Evolutionary conservation across 495 filamentous ascomycete species (phyloP).

Genomic region (Sphaerosporella brunnea): DNA sequence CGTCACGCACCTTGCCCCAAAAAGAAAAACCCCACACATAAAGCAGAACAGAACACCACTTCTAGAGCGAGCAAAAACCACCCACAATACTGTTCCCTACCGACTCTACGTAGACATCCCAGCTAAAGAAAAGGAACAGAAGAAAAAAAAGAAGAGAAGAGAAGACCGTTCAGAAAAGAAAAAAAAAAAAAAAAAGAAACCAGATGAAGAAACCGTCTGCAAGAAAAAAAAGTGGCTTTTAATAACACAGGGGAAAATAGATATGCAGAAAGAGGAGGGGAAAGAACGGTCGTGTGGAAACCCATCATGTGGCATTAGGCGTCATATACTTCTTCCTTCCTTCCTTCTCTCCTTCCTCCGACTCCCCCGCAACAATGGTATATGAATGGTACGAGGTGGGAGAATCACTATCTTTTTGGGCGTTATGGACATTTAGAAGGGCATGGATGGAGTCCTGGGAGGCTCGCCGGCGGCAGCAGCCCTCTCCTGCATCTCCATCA

Average conservation of each 20-base stretch:
- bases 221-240: conserved; percentile 2
- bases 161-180: no score
- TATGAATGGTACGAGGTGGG: conserved; percentile 1
- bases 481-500: conserved; percentile 81
- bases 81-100: no score
- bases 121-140: no score
- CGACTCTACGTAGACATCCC: no score
- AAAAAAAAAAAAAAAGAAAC: not conserved
- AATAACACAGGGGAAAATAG: conserved; percentile 13
- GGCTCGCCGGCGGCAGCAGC: conserved; percentile 33
- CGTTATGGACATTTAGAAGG: conserved; percentile 33
- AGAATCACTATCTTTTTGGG: not conserved
- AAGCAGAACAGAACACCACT: no score
- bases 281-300: conserved; percentile 11
- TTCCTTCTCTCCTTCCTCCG: not conserved
- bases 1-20: no score
- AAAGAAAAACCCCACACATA: no score
- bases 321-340: not conserved
- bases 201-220: not conserved
- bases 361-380: not conserved
- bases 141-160: no score
- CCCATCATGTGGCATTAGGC: conserved; percentile 4
- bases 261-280: conserved; percentile 14
- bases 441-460: conserved; percentile 29
- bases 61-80: no score